Base-by-base conservation (phyloP, 1,284 basidiomycete genomes). In the Marasmius fiardii region DNA sequence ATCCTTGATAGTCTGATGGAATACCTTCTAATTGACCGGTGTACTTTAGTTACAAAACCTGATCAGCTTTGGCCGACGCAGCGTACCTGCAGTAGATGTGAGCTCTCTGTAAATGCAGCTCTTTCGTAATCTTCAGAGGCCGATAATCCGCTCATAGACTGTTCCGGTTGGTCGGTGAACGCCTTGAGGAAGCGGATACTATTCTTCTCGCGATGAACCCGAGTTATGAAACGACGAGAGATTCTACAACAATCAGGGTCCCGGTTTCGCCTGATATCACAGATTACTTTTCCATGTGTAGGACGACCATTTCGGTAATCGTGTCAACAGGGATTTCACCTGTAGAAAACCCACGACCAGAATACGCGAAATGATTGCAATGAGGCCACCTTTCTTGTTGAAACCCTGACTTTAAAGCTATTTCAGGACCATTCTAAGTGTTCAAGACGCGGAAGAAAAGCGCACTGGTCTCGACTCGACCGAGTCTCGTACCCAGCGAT, bases 321-420 rank as follows among this genome's bases (percentile, higher is more conserved):
- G 93, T 76, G 20, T 90, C 81, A 0, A 83, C 88, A 0, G 95
- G 95, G 12, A 98, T 85, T 91, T 90, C 6, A 84, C 82, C 62
- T 92, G 76, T n/a, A 99, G 75, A 86, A 99, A 92, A 68, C 99
- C 97, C 52, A 96, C 94, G 44, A 96, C 90, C 24, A 99, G 76
- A 61, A 99, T 98, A 24, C 93, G 86, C 31, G 93, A 95, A 0
- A 96, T 99, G 37, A 98, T 88, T 10, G 92, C 94, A 52, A 98
- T 80, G 4, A 99, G 76, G 1, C 97, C 94, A 2, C 95, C 95
- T 57, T 81, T 80, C 63, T 89, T 88, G 73, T 97, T 98, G 54
- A 97, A 68, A 48, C 84, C 83, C 71, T 93, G 88, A 64, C 94
- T 95, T 67, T n/a, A 39, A 21, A 44, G 41, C 18, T 35, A 3